phyloP scores from a whole-genome alignment of 1,284 basidiomycete species.

The Heterobasidion occidentale region DNA sequence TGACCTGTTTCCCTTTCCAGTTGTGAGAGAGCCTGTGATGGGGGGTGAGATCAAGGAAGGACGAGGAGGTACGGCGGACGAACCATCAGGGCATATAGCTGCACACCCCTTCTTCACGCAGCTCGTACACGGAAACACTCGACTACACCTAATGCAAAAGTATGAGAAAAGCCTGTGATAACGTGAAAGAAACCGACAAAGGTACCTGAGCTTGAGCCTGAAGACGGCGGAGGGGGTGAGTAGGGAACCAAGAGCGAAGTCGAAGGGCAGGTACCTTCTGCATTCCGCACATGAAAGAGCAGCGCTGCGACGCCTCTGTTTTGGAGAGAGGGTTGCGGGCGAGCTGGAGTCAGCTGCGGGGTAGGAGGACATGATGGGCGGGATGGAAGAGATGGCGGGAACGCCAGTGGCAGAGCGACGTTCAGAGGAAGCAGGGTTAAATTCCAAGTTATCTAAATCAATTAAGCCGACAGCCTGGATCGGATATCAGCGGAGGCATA shows the following conservation, averaged over 20 bases:
- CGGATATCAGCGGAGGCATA: no score
- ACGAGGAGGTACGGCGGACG: constrained; percentile 4
- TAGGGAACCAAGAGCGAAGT: constrained; percentile 1
- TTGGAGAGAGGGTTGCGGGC: constrained; percentile 27
- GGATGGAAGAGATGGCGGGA: constrained; percentile 3
- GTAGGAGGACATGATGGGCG: constrained; percentile 14
- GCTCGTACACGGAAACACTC: constrained; percentile 58
- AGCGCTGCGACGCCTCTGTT: constrained; percentile 39
- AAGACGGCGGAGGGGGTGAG: constrained; percentile 7
- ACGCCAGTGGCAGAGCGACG: background rate
- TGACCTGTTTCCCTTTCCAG: constrained; percentile 65
- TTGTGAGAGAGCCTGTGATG: constrained; percentile 50
- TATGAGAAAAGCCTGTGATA: constrained; percentile 3
- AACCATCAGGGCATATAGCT: constrained; percentile 58
- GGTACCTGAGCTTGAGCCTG: constrained; percentile 59
- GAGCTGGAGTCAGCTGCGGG: constrained; percentile 11
- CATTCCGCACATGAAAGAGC: constrained; percentile 57
- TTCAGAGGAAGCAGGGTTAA: background rate
- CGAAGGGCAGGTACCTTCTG: constrained; percentile 34
- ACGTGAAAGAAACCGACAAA: constrained; percentile 8
- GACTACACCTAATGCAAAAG: constrained; percentile 39
- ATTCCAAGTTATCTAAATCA: background rate
- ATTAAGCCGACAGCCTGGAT: no score
- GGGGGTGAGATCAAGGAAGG: constrained; percentile 3
- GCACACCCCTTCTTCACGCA: constrained; percentile 62